Base-by-base conservation (phyloP, 2,329 filamentous ascomycete genomes). In the Penicillium sp. region DNA sequence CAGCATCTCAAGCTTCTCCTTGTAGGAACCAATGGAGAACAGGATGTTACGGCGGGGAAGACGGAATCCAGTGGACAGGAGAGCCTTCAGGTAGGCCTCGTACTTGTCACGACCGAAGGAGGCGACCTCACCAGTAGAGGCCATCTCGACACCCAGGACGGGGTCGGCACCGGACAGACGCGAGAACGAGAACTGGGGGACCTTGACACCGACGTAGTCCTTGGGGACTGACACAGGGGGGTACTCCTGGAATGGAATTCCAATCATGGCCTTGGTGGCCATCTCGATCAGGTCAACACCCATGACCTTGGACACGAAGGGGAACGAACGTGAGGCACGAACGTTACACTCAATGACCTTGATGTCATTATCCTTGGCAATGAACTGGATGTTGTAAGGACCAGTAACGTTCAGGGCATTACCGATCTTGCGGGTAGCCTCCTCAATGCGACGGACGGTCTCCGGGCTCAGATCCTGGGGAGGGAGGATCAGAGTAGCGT, bases 301-400 rank as follows among this genome's bases (percentile, higher is more conserved):
- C 91, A 96, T 97, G 65, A 96, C 91, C 82, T 99, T 99, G 63
- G 92, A 97, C 16, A 97, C 92, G 72, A 99, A 99, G 60, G 94
- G 94, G 83, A 97, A 97, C 0, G 93, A 97, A 64, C 94, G 86
- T 45, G 94, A 97, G 16, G 94, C 94, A 62, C 94, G 88, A 59
- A 97, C 94, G 70, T 99, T 99, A 78, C 94, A 97, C 79, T 99
- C 94, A 63, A 99, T 99, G 65, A 99, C 94, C 82, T 97, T 97
- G 82, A 99, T 97, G 65, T 97, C 93, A 74, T 97, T 97, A 75
- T 97, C 92, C 81, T 97, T 97, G 69, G 94, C 94, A 69, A 99
- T 99, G 80, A 99, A 97, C 75, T 99, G 94, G 62, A 99, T 99
- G 78, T 99, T 99, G 84, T 89, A 97, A 23, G 94, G 94, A 49